Percentiles rank a stretch among this genome's conserved stretches.
Conservation (phyloP, 1,284 basidiomycete species). For the Phlebopus sp. region DNA sequence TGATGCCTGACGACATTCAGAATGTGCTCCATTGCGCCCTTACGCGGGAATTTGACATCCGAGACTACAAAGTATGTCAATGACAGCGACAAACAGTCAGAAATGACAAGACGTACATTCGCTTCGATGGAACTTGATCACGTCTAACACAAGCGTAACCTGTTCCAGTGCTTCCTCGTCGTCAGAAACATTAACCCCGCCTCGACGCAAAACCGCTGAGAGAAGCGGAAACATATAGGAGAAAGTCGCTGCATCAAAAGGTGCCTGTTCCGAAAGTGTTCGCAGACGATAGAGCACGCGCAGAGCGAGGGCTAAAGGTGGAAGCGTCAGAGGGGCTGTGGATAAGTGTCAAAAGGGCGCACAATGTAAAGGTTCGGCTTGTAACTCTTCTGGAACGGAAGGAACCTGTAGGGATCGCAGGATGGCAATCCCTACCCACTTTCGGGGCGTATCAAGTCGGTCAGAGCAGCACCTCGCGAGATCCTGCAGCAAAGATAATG, state of each 20-base stretch:
- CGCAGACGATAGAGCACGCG: constrained; percentile 88
- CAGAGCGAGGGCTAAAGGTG: constrained; percentile 62
- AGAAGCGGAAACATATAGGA: constrained; percentile 82
- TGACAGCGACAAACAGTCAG: not conserved
- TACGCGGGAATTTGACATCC: constrained; percentile 69
- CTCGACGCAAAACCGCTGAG: constrained; percentile 63
- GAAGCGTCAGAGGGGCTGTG: not conserved
- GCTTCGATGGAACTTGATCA: constrained; percentile 83
- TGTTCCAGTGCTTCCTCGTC: constrained; percentile 86
- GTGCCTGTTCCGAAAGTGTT: constrained; percentile 76
- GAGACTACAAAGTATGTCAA: constrained; percentile 46
- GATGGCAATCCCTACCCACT: constrained; percentile 79
- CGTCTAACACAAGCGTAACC: constrained; percentile 78
- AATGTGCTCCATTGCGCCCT: constrained; percentile 69
- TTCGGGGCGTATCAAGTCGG: constrained; percentile 63
- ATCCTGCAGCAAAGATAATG: constrained; percentile 38
- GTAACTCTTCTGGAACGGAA: constrained; percentile 71
- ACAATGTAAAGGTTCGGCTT: constrained; percentile 72
- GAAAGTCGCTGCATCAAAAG: constrained; percentile 85
- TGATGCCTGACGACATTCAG: constrained; percentile 77
- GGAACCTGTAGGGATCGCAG: constrained; percentile 67
- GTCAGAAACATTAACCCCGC: constrained; percentile 62
- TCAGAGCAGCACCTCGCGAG: constrained; percentile 66
- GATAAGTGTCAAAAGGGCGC: constrained; percentile 23
- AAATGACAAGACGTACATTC: constrained; percentile 60